Percentiles rank a stretch among this genome's conserved stretches.
phyloP scores from a whole-genome alignment of 2,329 filamentous ascomycete species.

The Aspergillus versicolor region DNA sequence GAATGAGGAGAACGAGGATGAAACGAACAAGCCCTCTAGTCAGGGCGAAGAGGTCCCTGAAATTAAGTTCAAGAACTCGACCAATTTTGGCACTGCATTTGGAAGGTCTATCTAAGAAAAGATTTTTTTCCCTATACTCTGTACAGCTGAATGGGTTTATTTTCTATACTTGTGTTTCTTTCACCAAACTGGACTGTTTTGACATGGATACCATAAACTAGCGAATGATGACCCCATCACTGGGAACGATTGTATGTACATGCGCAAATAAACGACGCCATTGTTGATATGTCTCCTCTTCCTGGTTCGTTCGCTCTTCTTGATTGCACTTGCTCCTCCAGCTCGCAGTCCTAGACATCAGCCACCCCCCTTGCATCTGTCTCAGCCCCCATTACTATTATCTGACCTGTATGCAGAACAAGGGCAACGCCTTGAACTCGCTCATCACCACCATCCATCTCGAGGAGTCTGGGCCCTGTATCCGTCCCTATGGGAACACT shows the following conservation, averaged over 20 bases:
- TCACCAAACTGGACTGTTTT: neutral
- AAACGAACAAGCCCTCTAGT: slow-evolving; percentile 23
- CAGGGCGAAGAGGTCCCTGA: slow-evolving; percentile 34
- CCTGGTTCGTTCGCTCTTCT: neutral
- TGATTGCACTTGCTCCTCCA: neutral
- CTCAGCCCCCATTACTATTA: neutral
- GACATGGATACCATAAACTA: slow-evolving; percentile 11
- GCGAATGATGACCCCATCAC: neutral
- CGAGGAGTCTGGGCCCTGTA: too few relatives aligned
- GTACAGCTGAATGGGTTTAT: neutral
- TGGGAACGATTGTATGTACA: slow-evolving; percentile 4
- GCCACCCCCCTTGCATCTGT: neutral
- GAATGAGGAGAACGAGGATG: slow-evolving; percentile 18
- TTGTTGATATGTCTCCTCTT: neutral
- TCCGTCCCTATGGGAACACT: neutral
- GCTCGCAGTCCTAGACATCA: neutral
- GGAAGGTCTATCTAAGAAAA: slow-evolving; percentile 27
- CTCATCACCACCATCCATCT: neutral
- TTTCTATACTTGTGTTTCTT: slow-evolving; percentile 9
- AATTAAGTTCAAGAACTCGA: slow-evolving; percentile 45
- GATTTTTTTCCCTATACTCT: slow-evolving; percentile 7
- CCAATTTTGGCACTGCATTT: slow-evolving; percentile 51
- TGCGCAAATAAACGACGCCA: neutral
- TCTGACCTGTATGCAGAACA: neutral
- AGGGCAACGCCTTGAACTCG: neutral